Base-by-base conservation (phyloP, 768 basidiomycete genomes). In the Lentinula guzmanii region DNA sequence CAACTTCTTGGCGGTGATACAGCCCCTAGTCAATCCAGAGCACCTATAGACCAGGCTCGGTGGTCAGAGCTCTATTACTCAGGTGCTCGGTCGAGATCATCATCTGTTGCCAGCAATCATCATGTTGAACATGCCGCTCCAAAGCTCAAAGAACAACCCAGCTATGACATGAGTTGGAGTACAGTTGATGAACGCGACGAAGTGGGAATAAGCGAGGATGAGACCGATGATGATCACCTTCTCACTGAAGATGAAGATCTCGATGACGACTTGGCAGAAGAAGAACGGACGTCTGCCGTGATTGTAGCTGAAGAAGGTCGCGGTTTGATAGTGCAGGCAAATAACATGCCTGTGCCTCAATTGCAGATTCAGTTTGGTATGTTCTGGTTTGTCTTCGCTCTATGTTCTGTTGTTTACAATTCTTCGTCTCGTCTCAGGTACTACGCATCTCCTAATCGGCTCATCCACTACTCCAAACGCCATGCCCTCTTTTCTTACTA, bases 371-470 rank as follows among this genome's bases (percentile, higher is more conserved):
- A 85, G 60, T 79, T 86, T 68, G 95, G 94, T 95, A 70, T 67
- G 87, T 73, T 52, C 9, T 41, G 13, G 18, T 13, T 35, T 18
- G 28, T 24, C 42, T 42, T 34, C 5, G 5, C 4, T 45, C 24
- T 3, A 16, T 9, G 18, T 28, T 28, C 10, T 35, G 13, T 34
- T 37, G 11, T 15, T 28, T 43, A 28, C 42, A 56, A 42, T 43
- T 43, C 5, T 54, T 33, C n/a, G n/a, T 61, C 48, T 62, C 21
- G 16, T 63, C 51, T 50, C 68, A 98, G 96, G 89, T 16, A 94
- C 94, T 18, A 99, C 96, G 0, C 96, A 99, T 79, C 82, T 99
- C 52, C 81, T 98, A 34, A 83, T 99, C 43, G 87, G 91, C n/a
- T 87, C 87, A 18, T 90, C 89, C 1, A 79, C 75, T 62, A 91